A percentile compares a stretch with the other conserved stretches of the same genome.
Conservation (phyloP, 306 rosid genomes). For the Trifolium dubium region DNA sequence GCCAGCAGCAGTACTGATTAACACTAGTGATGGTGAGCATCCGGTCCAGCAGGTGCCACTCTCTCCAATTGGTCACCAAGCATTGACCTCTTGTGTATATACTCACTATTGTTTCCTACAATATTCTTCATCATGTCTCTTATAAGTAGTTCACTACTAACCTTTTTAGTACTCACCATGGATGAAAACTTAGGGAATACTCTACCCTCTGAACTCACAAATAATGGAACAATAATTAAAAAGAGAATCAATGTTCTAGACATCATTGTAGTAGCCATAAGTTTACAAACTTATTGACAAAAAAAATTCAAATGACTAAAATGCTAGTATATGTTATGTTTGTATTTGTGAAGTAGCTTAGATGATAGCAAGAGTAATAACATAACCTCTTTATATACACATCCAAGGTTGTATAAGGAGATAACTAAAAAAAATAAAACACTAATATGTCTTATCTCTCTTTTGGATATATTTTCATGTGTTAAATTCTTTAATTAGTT, state of each 20-base stretch:
- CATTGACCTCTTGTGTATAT: constrained; percentile 43
- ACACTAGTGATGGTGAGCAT: constrained; percentile 61
- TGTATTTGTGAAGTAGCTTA: constrained; percentile 14
- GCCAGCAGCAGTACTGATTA: neutral
- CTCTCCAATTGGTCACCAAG: constrained; percentile 39
- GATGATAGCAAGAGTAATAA: neutral
- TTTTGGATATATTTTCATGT: neutral
- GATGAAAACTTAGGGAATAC: constrained; percentile 26
- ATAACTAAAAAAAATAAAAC: neutral
- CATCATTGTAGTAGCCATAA: constrained; percentile 43
- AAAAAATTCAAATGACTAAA: constrained; percentile 6
- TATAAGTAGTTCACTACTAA: constrained; percentile 40
- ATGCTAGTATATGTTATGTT: neutral
- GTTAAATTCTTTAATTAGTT: neutral
- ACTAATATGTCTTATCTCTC: constrained; percentile 29
- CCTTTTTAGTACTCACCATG: constrained; percentile 24
- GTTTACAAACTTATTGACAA: constrained; percentile 22
- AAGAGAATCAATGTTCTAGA: constrained; percentile 42
- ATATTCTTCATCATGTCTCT: constrained; percentile 32
- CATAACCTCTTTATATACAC: constrained; percentile 44
- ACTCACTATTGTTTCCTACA: neutral
- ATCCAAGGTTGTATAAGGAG: neutral
- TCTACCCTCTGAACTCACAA: constrained; percentile 52
- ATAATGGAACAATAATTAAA: constrained; percentile 38
- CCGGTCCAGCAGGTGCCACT: constrained; percentile 59